phyloP scores from a whole-genome alignment of 768 basidiomycete species.

The Tylopilus vinaceipallidus region DNA sequence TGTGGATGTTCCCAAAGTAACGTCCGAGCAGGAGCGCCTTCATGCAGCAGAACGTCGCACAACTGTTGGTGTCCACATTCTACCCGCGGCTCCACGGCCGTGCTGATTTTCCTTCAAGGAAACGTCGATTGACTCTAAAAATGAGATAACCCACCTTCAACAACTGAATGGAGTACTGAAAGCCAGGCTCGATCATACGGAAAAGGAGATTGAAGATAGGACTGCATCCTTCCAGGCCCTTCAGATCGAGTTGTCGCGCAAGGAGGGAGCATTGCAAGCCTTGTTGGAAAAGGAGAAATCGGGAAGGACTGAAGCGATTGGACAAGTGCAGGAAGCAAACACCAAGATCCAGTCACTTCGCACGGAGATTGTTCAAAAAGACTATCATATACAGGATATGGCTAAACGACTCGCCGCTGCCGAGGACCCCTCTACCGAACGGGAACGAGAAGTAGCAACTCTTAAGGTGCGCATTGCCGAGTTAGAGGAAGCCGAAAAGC shows the following conservation, averaged over 20 bases:
- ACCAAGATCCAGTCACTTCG: conserved; percentile 20
- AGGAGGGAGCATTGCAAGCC: conserved; percentile 24
- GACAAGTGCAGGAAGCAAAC: conserved; percentile 19
- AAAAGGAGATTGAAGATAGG: conserved; percentile 11
- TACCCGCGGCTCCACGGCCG: background rate
- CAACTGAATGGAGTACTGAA: conserved; percentile 23
- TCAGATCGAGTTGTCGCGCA: conserved; percentile 24
- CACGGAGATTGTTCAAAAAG: conserved; percentile 21
- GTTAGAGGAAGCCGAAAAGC: conserved; percentile 29
- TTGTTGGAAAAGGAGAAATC: conserved; percentile 24
- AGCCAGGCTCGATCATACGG: conserved; percentile 11
- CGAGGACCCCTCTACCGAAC: conserved; percentile 24
- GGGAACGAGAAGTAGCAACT: conserved; percentile 27
- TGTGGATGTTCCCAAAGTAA: background rate
- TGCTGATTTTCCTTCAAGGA: conserved; percentile 15
- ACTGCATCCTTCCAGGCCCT: conserved; percentile 11
- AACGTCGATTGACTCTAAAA: conserved; percentile 9
- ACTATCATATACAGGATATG: conserved; percentile 21
- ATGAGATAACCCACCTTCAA: conserved; percentile 18
- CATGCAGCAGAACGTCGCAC: conserved; percentile 16
- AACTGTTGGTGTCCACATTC: conserved; percentile 13
- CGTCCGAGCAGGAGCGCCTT: conserved; percentile 22
- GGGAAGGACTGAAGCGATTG: conserved; percentile 19
- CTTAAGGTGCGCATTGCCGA: conserved; percentile 23
- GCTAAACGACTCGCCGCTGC: conserved; percentile 20